Base-by-base conservation (phyloP, 2,329 filamentous ascomycete genomes). In the Ophiostoma tasmaniense region DNA sequence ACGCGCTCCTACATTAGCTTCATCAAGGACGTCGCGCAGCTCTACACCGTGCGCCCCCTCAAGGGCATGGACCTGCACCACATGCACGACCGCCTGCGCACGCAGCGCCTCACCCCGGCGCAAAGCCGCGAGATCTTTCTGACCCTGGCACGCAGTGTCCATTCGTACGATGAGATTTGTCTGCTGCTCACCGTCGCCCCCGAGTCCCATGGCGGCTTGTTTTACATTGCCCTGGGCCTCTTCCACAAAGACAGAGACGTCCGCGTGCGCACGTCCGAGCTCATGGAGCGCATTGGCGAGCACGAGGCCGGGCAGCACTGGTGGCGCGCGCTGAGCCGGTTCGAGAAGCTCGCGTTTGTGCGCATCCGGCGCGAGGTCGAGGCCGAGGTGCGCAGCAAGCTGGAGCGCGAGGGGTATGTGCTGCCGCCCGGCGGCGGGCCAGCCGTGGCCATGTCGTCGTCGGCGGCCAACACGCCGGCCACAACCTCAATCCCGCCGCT, bases 1-100 rank as follows among this genome's bases (percentile, higher is more conserved):
- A 98, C 95, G 0, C 85, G 95, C 71, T 96, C 92, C 75, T 99
- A 99, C 77, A 97, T 96, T 80, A 93, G 91, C 73, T 98, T 92
- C 76, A 94, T 98, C 72, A 92, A 96, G 87, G 88, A 90, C 76
- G 81, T 89, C 69, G 87, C 87, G 45, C 85, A 87, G 73, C 76
- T 89, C 17, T 89, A 89, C 76, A 85, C 83, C 2, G 79, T 87
- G 70, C 82, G 87, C 55, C 90, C 91, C 0, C 84, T 94, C 59
- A 90, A 92, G 73, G 86, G 88, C n/a, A 83, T 96, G 22, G 95
- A 99, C 76, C 81, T 99, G 11, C 89, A 93, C 73, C 93, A 98
- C 78, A 89, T 97, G 77, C 92, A 97, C 77, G 94, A 98, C 78
- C 91, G 93, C 10, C 84, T 99, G 6, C 89, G 93, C 28, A 90